Percentiles rank a stretch among this genome's conserved stretches.
phyloP scores from a whole-genome alignment of 108 stramenopile genomes.

The Fragilariopsis cylindrus region DNA sequence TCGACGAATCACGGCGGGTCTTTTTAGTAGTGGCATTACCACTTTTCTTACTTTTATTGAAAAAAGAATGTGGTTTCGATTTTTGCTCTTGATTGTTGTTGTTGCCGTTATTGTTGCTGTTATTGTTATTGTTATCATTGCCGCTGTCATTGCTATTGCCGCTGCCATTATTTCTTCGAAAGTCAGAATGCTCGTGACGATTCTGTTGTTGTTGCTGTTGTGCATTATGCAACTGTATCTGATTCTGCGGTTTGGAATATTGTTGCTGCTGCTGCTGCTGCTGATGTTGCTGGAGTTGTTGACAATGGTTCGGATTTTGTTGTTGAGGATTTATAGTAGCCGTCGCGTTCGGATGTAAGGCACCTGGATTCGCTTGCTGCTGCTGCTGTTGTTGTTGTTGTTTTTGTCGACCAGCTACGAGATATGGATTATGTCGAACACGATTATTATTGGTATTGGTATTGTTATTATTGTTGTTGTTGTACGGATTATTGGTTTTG shows the following conservation, averaged over 20 bases:
- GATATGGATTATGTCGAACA: slow-evolving; percentile 3
- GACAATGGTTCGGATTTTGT: background rate
- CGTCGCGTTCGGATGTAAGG: background rate
- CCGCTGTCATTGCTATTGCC: background rate
- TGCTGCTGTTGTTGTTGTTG: background rate
- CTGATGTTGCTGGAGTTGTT: background rate
- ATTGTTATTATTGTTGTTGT: no score
- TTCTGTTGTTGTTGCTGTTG: background rate
- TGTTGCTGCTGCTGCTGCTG: background rate
- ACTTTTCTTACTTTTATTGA: background rate
- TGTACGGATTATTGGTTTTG: no score
- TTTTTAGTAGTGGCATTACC: background rate
- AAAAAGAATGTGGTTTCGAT: slow-evolving; percentile 11
- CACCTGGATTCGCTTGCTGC: background rate
- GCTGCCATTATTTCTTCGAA: no score
- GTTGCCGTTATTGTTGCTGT: background rate
- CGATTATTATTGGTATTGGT: background rate
- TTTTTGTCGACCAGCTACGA: background rate
- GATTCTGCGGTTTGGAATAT: background rate
- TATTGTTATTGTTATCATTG: background rate
- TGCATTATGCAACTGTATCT: background rate
- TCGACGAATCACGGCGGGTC: slow-evolving; percentile 10
- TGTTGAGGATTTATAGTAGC: background rate
- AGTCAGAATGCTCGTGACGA: background rate
- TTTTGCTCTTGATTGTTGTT: background rate